Base-by-base conservation (phyloP, 129 eudicot genomes). In the Saussurea involucrata region DNA sequence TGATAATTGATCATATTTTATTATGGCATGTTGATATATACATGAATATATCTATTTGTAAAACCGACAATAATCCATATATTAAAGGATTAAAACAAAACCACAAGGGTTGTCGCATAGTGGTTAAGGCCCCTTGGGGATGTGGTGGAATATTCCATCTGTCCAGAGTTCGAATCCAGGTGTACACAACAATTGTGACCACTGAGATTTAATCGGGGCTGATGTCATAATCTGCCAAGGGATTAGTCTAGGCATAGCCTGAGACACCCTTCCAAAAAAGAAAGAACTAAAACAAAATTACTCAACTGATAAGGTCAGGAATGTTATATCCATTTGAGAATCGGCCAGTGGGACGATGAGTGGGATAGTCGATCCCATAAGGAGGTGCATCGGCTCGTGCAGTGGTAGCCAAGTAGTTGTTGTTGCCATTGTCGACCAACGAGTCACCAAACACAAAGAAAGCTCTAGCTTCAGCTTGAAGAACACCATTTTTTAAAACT, bases 361-460 rank as follows among this genome's bases (percentile, higher is more conserved):
- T 79, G 2, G 92, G 88, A 66, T 75, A 84, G 67, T 87, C 92
- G 32, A 87, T 79, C 24, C 92, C 92, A 25, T 87, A 87, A 40
- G 88, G 88, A 25, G 83, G 83, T 4, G 83, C 15, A 69, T 87
- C 92, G 20, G 92, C 92, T 7, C 92, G 82, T 68, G 88, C 88
- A 60, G 86, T 9, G 4, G 92, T 87, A 57, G 79, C 87, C 86
- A 87, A 79, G 78, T 82, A 87, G 73, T 84, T 87, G 68, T 87
- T 87, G 31, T 87, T 87, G 5, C 92, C 92, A 44, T 71, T 84
- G 46, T 87, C 92, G 8, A 87, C 92, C 31, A 87, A 46, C 7
- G 92, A 87, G 79, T 85, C 92, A 31, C 92, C 92, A 60, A 87
- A 87, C 42, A 87, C 92, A 40, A 87, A 84, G 74, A 87, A 87